phyloP scores from a whole-genome alignment of 805 yeast species.

The Yarrowia keelungensis region DNA sequence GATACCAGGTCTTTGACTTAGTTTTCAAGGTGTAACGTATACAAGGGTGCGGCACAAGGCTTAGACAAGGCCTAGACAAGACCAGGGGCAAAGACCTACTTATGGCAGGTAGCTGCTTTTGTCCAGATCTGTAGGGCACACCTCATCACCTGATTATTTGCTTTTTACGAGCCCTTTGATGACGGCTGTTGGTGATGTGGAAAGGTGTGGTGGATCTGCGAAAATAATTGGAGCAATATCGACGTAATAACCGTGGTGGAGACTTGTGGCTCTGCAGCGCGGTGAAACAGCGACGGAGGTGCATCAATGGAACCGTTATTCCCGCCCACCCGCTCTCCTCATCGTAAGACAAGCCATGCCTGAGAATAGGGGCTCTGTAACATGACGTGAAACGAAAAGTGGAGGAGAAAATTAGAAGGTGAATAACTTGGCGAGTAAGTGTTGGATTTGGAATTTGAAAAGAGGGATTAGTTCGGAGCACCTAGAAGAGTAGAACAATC shows the following conservation, averaged over 20 bases:
- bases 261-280: background rate
- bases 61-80: no score
- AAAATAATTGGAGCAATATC: no score
- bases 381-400: background rate
- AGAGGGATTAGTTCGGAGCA: no score
- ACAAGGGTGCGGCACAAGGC: no score
- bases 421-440: no score
- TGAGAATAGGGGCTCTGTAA: slow-evolving; percentile 1
- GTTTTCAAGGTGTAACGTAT: no score
- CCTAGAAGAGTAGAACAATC: no score
- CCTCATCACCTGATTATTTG: background rate
- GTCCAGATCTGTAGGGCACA: background rate
- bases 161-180: background rate
- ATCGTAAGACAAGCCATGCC: background rate
- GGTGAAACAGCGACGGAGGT: background rate
- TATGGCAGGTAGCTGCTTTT: no score
- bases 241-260: background rate
- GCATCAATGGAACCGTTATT: slow-evolving; percentile 3
- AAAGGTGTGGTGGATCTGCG: background rate
- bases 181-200: background rate
- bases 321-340: background rate
- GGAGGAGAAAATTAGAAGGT: no score
- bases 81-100: no score
- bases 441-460: no score
- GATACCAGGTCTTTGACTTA: no score